Evolutionary conservation across 1,139 yeast species (phyloP), one percentile per base, ranked within the genome.

Genomic region (Kodamaea suecica): DNA sequence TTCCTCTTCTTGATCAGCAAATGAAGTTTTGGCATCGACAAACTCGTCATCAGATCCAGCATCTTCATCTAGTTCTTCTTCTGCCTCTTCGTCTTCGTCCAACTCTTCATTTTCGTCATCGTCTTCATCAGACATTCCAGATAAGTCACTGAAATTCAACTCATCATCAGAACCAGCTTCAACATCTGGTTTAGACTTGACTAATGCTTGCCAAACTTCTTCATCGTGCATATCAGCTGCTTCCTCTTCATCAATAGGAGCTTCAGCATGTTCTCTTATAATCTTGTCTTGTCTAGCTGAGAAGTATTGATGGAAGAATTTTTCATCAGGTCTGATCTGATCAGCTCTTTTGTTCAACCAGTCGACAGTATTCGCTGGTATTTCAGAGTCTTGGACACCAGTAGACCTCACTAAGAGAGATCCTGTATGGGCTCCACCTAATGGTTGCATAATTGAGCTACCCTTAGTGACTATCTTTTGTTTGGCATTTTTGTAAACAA

Each of bases 361-460:
- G 56, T 88, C 82, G 47, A 81, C 79, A 3, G 92, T 74, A 53
- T 88, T 90, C 4, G 76, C 94, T 2, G 97, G 95, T 12, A 74
- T 52, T 30, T 70, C 76, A 3, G 57, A 55, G 36, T 53, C 57
- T 21, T 54, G 39, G 17, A 66, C 63, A 49, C 76, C 78, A 3
- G 86, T 76, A 17, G 87, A 77, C 47, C 73, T 80, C 10, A 88
- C 88, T 45, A 88, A 73, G 39, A 85, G 66, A 1, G 81, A 67
- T 6, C 85, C 87, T n/a, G 88, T 81, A 42, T 83, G 87, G 1
- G 82, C 76, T 40, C 97, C 97, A 32, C 96, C 94, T 44, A 94
- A 70, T 33, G 98, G 97, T 68, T 92, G 98, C 97, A 94, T 94
- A 57, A 92, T 90, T 33, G 97, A 86, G 3, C 84, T 70, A 52